Conservation (phyloP, 208 protist species). For the Trypanosomatidae sp. region DNA sequence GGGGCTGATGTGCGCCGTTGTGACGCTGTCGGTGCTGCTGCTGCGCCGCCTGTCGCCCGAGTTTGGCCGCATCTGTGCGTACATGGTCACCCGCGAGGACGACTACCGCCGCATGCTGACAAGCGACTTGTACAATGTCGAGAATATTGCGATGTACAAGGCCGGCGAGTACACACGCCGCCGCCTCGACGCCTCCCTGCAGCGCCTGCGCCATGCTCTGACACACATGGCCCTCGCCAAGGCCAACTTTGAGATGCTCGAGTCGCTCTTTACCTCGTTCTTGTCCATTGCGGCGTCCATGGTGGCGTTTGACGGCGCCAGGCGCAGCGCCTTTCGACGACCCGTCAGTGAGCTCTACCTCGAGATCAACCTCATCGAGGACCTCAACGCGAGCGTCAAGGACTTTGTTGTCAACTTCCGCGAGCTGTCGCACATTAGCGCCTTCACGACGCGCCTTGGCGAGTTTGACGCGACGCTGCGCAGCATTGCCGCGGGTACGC, state of each 20-base stretch:
- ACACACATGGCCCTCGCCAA: slow-evolving; percentile 71
- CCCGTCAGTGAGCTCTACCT: slow-evolving; percentile 51
- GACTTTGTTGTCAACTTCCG: slow-evolving; percentile 80
- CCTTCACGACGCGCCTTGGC: slow-evolving; percentile 59
- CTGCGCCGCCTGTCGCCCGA: slow-evolving; percentile 41
- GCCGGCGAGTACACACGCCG: slow-evolving; percentile 33
- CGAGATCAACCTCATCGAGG: slow-evolving; percentile 65
- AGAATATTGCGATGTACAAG: slow-evolving; percentile 75
- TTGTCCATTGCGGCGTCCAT: slow-evolving; percentile 38
- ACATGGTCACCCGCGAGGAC: slow-evolving; percentile 57
- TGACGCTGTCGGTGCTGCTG: slow-evolving; percentile 32
- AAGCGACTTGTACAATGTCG: slow-evolving; percentile 51
- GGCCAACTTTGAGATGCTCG: slow-evolving; percentile 61
- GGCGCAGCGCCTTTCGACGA: slow-evolving; percentile 16
- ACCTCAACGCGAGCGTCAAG: slow-evolving; percentile 71
- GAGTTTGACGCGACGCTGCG: slow-evolving; percentile 68
- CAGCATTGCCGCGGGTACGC: slow-evolving; percentile 52
- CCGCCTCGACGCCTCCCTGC: slow-evolving; percentile 45
- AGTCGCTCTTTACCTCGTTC: slow-evolving; percentile 45
- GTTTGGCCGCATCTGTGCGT: slow-evolving; percentile 66
- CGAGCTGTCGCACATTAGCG: slow-evolving; percentile 70
- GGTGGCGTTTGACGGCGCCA: slow-evolving; percentile 33
- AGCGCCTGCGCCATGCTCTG: slow-evolving; percentile 39
- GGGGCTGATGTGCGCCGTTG: slow-evolving; percentile 22
- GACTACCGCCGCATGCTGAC: slow-evolving; percentile 70